Percentiles rank a stretch among this genome's conserved stretches.
Conservation (phyloP, 257 asterid species). For the Leonotis leonurus region DNA sequence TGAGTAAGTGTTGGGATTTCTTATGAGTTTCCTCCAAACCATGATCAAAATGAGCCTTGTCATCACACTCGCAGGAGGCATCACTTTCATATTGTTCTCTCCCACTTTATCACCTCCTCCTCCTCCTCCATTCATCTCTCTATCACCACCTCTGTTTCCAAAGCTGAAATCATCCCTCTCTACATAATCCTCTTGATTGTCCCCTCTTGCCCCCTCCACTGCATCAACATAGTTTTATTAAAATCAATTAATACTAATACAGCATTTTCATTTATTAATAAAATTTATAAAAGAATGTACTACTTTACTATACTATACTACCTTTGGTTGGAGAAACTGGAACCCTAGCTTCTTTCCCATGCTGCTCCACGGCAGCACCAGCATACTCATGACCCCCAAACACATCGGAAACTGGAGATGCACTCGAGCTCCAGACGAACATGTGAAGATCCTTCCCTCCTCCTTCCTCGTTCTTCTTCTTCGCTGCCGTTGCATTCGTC, state of each 20-base stretch:
- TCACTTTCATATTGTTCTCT: slow-evolving; percentile 42
- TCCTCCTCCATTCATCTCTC: slow-evolving; percentile 27
- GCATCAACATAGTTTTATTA: too few species aligned
- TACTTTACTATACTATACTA: slow-evolving; percentile 9
- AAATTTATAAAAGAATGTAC: too few species aligned
- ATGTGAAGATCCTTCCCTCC: slow-evolving; percentile 77
- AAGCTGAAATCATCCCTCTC: slow-evolving; percentile 62
- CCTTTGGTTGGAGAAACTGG: slow-evolving; percentile 68
- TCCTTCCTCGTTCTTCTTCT: slow-evolving; percentile 50
- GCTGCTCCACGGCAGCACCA: slow-evolving; percentile 46
- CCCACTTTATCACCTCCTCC: slow-evolving; percentile 21
- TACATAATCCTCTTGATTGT: slow-evolving; percentile 40
- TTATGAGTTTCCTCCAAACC: slow-evolving; percentile 97
- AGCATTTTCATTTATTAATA: too few species aligned
- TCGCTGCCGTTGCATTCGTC: slow-evolving; percentile 29
- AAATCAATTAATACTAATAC: too few species aligned
- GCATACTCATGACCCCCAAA: slow-evolving; percentile 69
- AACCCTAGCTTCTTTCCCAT: slow-evolving; percentile 51
- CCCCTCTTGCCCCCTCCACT: slow-evolving; percentile 39
- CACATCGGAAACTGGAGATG: slow-evolving; percentile 88
- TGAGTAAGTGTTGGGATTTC: slow-evolving; percentile 95
- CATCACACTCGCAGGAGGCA: slow-evolving; percentile 98
- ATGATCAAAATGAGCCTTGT: slow-evolving; percentile 88
- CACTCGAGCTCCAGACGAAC: slow-evolving; percentile 95
- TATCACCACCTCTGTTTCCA: slow-evolving; percentile 50